Base-by-base conservation (phyloP, 2,329 filamentous ascomycete species). In the Bipolaris cookei region DNA sequence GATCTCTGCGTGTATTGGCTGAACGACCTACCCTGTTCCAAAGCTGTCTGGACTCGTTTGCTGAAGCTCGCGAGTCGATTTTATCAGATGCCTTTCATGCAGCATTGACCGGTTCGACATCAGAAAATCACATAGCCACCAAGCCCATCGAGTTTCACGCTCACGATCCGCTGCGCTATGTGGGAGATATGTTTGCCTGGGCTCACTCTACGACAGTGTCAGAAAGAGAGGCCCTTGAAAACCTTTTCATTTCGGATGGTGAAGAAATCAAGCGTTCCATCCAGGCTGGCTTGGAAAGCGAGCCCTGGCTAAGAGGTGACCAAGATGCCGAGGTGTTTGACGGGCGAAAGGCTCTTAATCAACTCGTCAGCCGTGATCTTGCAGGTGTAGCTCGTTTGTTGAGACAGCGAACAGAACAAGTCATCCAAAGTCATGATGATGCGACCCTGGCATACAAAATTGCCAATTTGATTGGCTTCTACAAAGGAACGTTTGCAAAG, bases 151-250 rank as follows among this genome's bases (percentile, higher is more conserved):
- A 99, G 72, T 86, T 98, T 67, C 90, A 89, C 10, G 94, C 95
- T 0, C 94, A 98, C 73, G 95, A 99, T 70, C 89, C 92, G 1
- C 79, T 98, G 23, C 87, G 95, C 18, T 98, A 98, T 74, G 88
- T 96, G 2, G 92, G 95, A 51, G 95, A 99, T 72, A 99, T 99
- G 93, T 84, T 99, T 13, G 95, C 95, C 4, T 99, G 95, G 95
- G 88, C 90, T 5, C 95, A 99, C 74, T 97, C 95, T 0, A 90
- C 93, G 2, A 89, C 94, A 0, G 95, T 99, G 1, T 96, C 94
- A 30, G 95, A 99, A 76, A 86, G 91, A 50, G 95, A 99, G 76
- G 92, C 93, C 0, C 82, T 99, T 5, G 94, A 98, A 74, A 87
- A 92, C 1, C 81, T 99, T 0, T 99, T 99, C 71, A 88, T 97